These are phyloP conservation scores for Aegilops sharonensis DNA, from an alignment of 176 grass and related monocot genomes.

Conservation along the genomic window DNA sequence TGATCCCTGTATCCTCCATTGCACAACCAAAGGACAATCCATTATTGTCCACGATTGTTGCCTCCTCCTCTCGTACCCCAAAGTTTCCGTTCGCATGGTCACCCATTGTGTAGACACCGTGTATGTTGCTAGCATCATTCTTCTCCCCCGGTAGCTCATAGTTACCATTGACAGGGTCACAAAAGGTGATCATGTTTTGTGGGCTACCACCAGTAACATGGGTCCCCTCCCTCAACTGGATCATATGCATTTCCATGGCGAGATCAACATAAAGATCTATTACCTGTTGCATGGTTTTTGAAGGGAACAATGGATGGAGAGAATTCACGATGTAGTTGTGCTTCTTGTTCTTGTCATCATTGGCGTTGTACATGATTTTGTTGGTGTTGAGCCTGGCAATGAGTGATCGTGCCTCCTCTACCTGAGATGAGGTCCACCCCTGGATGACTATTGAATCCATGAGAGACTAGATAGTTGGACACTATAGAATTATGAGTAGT, in stretches of 20 bases:
- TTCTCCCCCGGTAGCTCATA: not conserved
- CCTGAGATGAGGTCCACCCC: not conserved
- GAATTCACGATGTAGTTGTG: not conserved
- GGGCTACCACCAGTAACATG: not conserved
- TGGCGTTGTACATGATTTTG: too few species aligned
- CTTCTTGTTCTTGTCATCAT: not conserved
- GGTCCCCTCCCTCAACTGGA: not conserved
- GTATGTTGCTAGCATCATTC: not conserved
- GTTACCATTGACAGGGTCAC: not conserved
- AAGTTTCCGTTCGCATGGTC: not conserved
- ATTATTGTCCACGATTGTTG: not conserved
- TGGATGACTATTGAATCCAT: not conserved
- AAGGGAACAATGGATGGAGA: not conserved
- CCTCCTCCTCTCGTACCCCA: not conserved
- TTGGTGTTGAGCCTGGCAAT: not conserved
- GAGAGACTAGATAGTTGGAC: not conserved
- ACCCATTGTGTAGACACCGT: not conserved
- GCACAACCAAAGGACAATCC: not conserved
- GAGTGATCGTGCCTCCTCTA: not conserved
- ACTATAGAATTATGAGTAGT: not conserved
- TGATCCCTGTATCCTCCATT: not conserved
- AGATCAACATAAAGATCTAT: conserved; percentile 23
- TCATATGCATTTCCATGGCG: not conserved
- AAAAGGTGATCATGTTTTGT: not conserved
- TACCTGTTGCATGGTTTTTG: conserved; percentile 23